Evolutionary conservation across 352 stramenopile genomes (phyloP), one percentile per base, ranked within the genome.

Genomic region (Phytopythium boreale): DNA sequence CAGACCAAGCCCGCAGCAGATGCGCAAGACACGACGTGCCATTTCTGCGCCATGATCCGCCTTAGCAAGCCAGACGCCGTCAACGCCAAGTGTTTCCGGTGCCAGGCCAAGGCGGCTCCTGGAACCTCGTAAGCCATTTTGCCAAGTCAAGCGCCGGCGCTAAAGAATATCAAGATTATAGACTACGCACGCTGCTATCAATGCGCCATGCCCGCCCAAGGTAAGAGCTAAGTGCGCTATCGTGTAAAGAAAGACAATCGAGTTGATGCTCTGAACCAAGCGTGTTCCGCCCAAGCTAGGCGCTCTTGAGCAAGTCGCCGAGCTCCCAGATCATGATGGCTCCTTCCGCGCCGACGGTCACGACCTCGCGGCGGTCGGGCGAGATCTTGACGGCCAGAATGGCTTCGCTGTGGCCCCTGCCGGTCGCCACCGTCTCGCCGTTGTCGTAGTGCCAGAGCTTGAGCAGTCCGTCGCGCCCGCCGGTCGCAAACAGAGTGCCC

Each of bases 371-470:
- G 56, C 97, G 78, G 72, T 98, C 95, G 10, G 96, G 96, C 22
- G 88, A 97, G 56, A 98, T 94, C 60, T 91, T 93, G 39, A 98
- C 90, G 22, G 88, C 87, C 56, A 96, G 90, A 59, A 99, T 96
- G n/a, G 77, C 79, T 49, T 97, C 96, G 65, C 87, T 98, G 75
- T 99, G 96, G 29, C 96, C 97, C 31, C 91, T 82, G 24, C 95
- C 97, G 44, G 92, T 82, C 1, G 74, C 82, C 8, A 97, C 74
- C 5, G 87, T 80, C 67, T 98, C 81, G 47, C 96, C 96, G 67
- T 99, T 96, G 77, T 99, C 96, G 74, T 99, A 99, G 72, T 98
- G 82, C 93, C 96, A 99, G 29, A 99, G 76, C 70, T 96, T 98
- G 29, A 99, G 74, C 51, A 95, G 75, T 5, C 88, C 91, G 69